Evolutionary conservation across 495 filamentous ascomycete species (phyloP).

Genomic region (Xylaria castorea): DNA sequence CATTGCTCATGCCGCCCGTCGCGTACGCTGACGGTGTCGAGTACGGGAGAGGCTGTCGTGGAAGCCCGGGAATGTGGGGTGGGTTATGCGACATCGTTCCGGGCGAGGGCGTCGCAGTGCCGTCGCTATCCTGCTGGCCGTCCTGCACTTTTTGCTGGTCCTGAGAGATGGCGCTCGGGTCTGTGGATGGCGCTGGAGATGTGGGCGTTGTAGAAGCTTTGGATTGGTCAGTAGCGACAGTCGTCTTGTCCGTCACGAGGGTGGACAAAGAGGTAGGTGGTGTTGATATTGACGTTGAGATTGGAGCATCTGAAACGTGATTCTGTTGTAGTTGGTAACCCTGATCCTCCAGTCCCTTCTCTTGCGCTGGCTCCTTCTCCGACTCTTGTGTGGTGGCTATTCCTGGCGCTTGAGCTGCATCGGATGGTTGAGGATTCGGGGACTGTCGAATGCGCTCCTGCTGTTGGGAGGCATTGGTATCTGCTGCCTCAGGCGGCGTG

Average conservation of each 20-base stretch:
- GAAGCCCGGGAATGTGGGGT: slow-evolving; percentile 50
- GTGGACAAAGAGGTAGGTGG: slow-evolving; percentile 24
- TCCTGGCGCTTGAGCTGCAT: slow-evolving; percentile 33
- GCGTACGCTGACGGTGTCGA: slow-evolving; percentile 63
- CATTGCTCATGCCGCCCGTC: slow-evolving; percentile 52
- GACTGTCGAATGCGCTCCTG: slow-evolving; percentile 28
- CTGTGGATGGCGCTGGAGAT: slow-evolving; percentile 13
- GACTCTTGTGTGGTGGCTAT: slow-evolving; percentile 35
- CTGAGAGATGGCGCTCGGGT: slow-evolving; percentile 1
- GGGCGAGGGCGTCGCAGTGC: slow-evolving; percentile 41
- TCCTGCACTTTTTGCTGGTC: slow-evolving; percentile 33
- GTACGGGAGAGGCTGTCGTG: slow-evolving; percentile 60
- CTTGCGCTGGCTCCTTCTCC: slow-evolving; percentile 40
- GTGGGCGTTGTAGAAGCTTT: slow-evolving; percentile 15
- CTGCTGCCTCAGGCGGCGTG: slow-evolving; percentile 31
- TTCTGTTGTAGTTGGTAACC: slow-evolving; percentile 22
- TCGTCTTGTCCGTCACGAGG: slow-evolving; percentile 17
- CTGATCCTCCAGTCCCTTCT: slow-evolving; percentile 31
- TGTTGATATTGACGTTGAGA: slow-evolving; percentile 11
- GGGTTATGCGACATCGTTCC: slow-evolving; percentile 57
- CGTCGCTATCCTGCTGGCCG: slow-evolving; percentile 30
- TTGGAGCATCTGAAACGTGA: slow-evolving; percentile 22
- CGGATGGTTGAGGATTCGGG: slow-evolving; percentile 26
- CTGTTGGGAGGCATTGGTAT: slow-evolving; percentile 31
- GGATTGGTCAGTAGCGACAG: slow-evolving; percentile 28